Conservation (phyloP, 169 alveolate genomes). For the Theileria orientalis region DNA sequence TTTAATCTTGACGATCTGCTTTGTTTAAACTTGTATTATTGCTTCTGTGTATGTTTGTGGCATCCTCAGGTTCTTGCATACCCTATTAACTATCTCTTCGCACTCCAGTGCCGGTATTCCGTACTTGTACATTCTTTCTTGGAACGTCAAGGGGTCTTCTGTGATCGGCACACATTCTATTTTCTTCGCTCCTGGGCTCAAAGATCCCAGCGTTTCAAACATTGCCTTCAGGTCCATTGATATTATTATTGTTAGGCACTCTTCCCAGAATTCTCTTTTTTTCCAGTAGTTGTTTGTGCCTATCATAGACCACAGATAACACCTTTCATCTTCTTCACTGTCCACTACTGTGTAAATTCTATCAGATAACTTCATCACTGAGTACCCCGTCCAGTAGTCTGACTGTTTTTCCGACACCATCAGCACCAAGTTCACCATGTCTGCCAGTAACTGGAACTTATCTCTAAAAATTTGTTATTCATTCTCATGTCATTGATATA, state of each 20-base stretch:
- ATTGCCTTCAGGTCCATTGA: slow-evolving; percentile 46
- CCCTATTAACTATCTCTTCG: slow-evolving; percentile 17
- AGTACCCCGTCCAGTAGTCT: slow-evolving; percentile 62
- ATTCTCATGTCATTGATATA: neutral
- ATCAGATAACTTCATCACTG: slow-evolving; percentile 38
- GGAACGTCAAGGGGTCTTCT: slow-evolving; percentile 13
- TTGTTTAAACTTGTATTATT: neutral
- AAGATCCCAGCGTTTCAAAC: slow-evolving; percentile 31
- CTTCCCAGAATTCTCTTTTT: slow-evolving; percentile 60
- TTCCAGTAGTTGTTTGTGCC: slow-evolving; percentile 56
- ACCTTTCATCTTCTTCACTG: neutral
- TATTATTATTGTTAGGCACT: slow-evolving; percentile 45
- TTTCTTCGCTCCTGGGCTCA: neutral
- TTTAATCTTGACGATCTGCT: neutral
- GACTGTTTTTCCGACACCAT: slow-evolving; percentile 45
- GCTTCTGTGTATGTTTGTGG: slow-evolving; percentile 19
- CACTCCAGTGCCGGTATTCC: slow-evolving; percentile 24
- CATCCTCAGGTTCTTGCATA: slow-evolving; percentile 27
- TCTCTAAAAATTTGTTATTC: neutral
- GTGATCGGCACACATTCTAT: slow-evolving; percentile 32
- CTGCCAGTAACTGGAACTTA: slow-evolving; percentile 17
- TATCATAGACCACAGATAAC: slow-evolving; percentile 9
- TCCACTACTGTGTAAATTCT: neutral
- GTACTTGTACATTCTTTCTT: slow-evolving; percentile 41
- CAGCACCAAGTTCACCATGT: slow-evolving; percentile 28